phyloP scores from a whole-genome alignment of 352 stramenopile genomes.

The Globisporangium sylvaticum region DNA sequence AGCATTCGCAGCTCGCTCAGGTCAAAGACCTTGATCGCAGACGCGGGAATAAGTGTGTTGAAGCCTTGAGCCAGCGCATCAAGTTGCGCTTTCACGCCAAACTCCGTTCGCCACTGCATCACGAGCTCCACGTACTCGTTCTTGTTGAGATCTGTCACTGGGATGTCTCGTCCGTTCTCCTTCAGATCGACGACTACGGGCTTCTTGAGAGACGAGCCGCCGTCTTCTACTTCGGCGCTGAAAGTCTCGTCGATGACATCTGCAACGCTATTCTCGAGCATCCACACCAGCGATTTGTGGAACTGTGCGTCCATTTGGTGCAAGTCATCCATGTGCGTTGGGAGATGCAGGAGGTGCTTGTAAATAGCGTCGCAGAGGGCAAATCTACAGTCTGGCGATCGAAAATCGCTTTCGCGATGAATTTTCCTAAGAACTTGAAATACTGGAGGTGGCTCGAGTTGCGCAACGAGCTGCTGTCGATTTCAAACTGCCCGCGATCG shows the following conservation, averaged over 20 bases:
- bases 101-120: slow-evolving; percentile 57
- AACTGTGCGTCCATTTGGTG: slow-evolving; percentile 73
- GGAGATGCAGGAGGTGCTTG: slow-evolving; percentile 58
- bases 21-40: slow-evolving; percentile 45
- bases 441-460: slow-evolving; percentile 31
- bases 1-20: slow-evolving; percentile 38
- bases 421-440: slow-evolving; percentile 71
- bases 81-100: slow-evolving; percentile 48
- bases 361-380: slow-evolving; percentile 63
- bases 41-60: slow-evolving; percentile 39
- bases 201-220: slow-evolving; percentile 13
- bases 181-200: slow-evolving; percentile 44
- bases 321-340: slow-evolving; percentile 56
- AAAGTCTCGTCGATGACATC: slow-evolving; percentile 85
- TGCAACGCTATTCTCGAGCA: slow-evolving; percentile 79
- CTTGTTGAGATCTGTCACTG: slow-evolving; percentile 78
- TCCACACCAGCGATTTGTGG: slow-evolving; percentile 80
- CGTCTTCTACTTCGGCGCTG: slow-evolving; percentile 52
- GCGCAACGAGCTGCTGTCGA: slow-evolving; percentile 34
- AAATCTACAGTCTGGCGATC: slow-evolving; percentile 81
- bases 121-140: slow-evolving; percentile 64
- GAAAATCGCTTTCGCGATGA: slow-evolving; percentile 85
- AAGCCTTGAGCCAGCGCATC: slow-evolving; percentile 56
- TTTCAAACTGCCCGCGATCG: slow-evolving; percentile 47
- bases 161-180: slow-evolving; percentile 56